Percentiles rank a stretch among this genome's conserved stretches.
These are phyloP conservation scores for Ophiocordyceps polyrhachis-furcata DNA, from an alignment of 2,329 filamentous ascomycete species.

Conservation along the genomic window DNA sequence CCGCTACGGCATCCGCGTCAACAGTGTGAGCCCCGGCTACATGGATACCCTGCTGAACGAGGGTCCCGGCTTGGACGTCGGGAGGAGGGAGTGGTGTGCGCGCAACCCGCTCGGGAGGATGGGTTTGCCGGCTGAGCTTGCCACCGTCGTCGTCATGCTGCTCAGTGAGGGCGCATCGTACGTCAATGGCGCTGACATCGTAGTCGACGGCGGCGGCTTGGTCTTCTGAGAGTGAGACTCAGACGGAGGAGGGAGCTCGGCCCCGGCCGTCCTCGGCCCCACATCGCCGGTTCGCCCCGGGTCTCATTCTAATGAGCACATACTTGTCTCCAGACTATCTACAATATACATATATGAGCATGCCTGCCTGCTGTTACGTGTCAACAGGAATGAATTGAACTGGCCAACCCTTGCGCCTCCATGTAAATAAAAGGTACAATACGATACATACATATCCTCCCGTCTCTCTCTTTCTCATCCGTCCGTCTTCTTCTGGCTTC, in stretches of 20 bases:
- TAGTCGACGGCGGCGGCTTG: slow-evolving; percentile 37
- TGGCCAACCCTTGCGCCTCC: too few species aligned
- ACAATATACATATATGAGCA: too few species aligned
- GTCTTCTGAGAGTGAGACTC: slow-evolving; percentile 7
- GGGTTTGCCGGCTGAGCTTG: slow-evolving; percentile 43
- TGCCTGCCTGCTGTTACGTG: too few species aligned
- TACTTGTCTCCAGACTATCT: too few species aligned
- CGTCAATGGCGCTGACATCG: slow-evolving; percentile 48
- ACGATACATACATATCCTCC: too few species aligned
- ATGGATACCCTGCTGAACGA: slow-evolving; percentile 63
- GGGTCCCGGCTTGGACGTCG: slow-evolving; percentile 35
- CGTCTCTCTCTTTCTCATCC: neutral
- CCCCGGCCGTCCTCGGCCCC: neutral
- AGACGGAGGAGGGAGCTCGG: neutral
- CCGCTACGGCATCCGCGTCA: slow-evolving; percentile 49
- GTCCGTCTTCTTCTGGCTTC: slow-evolving; percentile 18
- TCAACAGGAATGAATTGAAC: too few species aligned
- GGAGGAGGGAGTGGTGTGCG: slow-evolving; percentile 34
- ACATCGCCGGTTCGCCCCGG: too few species aligned
- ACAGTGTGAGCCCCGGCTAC: slow-evolving; percentile 54
- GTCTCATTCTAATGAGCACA: too few species aligned
- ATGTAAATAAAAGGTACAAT: neutral
- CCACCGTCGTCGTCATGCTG: slow-evolving; percentile 41
- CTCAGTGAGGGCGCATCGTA: slow-evolving; percentile 43
- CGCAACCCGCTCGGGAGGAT: slow-evolving; percentile 47